Percentiles rank a stretch among this genome's conserved stretches.
These are phyloP conservation scores for Lactarius sp. DNA, from an alignment of 768 basidiomycete genomes.

Conservation along the genomic window DNA sequence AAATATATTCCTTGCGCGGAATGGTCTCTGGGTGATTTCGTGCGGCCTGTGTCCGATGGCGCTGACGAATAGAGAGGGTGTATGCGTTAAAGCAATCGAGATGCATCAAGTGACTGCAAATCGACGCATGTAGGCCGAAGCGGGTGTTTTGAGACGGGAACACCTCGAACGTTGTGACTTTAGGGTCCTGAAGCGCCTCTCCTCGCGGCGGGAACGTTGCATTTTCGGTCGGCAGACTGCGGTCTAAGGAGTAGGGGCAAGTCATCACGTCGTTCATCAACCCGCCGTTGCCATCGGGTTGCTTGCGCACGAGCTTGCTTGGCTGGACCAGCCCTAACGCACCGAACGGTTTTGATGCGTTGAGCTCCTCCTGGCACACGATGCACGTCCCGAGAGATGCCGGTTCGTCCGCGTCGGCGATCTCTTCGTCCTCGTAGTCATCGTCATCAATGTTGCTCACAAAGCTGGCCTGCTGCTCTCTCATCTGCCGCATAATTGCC, in stretches of 20 bases:
- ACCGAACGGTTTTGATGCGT: slow-evolving; percentile 68
- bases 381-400: slow-evolving; percentile 89
- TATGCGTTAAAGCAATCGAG: slow-evolving; percentile 91
- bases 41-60: slow-evolving; percentile 83
- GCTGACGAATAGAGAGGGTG: slow-evolving; percentile 76
- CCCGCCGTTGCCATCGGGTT: slow-evolving; percentile 56
- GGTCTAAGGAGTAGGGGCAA: slow-evolving; percentile 63
- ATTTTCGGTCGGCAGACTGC: slow-evolving; percentile 33
- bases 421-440: slow-evolving; percentile 65
- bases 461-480: slow-evolving; percentile 84
- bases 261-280: slow-evolving; percentile 72
- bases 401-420: slow-evolving; percentile 42
- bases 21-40: slow-evolving; percentile 93
- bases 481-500: slow-evolving; percentile 94
- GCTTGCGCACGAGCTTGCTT: slow-evolving; percentile 74
- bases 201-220: slow-evolving; percentile 47
- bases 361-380: slow-evolving; percentile 94
- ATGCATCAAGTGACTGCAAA: slow-evolving; percentile 98
- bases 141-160: slow-evolving; percentile 67
- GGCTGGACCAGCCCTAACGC: slow-evolving; percentile 84
- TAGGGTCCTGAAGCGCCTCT: slow-evolving; percentile 47
- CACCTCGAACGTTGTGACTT: slow-evolving; percentile 59
- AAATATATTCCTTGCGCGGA: slow-evolving; percentile 91
- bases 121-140: slow-evolving; percentile 82
- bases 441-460: slow-evolving; percentile 70